Evolutionary conservation across 805 yeast species (phyloP), one percentile per base, ranked within the genome.

Genomic region (Suhomyces sp.): DNA sequence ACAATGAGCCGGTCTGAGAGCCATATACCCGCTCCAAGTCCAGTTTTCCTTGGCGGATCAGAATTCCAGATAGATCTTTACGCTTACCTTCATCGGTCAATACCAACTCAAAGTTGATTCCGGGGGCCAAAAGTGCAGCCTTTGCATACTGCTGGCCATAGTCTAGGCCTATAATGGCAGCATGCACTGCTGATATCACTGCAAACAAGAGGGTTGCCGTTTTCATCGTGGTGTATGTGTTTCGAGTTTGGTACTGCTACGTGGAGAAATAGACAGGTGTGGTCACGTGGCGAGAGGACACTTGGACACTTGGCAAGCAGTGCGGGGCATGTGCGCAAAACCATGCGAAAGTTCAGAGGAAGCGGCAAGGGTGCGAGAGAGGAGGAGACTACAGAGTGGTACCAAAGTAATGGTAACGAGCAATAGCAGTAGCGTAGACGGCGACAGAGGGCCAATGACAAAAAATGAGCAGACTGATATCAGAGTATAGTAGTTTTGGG

Each of bases 11-110:
- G 0, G 91, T 87, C n/a, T 84, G 79, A 1, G 89, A 80, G 3
- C 97, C 97, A 64, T 84, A 90, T 1, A 82, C 72, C 59, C 98
- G 78, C 62, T 87, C 93, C 13, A 86, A 53, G 5, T 70, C 59
- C 50, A 67, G 61, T 41, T 51, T 66, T 6, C 47, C 35, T 17
- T 21, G 19, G 48, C 84, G 80, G 54, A 92, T 75, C 0, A 88
- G 85, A 10, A 94, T 60, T 0, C 96, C 97, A 3, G 92, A 80
- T 4, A 85, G 75, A 61, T 93, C 98, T 66, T 94, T 94, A 52
- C 99, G 79, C 69, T 91, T 89, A 2, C 97, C 86, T 61, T 94
- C 98, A 22, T 89, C 86, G 3, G 97, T 89, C 55, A 94, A 73
- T 12, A 94, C 86, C 40, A 94, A 80, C 62, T 94, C 98, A 64